phyloP scores from a whole-genome alignment of 23 red algal species.

The Gracilaria gracilis region DNA sequence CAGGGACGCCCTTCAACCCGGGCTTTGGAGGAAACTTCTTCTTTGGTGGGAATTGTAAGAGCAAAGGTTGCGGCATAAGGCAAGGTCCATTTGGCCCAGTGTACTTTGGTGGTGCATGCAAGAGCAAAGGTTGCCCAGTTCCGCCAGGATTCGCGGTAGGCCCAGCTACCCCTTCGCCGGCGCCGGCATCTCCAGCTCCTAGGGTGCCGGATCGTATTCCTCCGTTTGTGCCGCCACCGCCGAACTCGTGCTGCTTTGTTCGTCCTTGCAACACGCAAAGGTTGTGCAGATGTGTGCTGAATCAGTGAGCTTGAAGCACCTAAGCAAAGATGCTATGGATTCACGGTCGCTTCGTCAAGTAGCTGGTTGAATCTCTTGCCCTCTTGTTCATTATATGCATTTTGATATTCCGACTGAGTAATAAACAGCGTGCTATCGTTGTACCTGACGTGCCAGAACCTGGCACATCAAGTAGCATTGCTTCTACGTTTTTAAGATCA shows the following conservation, averaged over 20 bases:
- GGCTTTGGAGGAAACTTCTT: slow-evolving; percentile 20
- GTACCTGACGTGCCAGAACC: too few species aligned
- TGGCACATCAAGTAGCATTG: too few species aligned
- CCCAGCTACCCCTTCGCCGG: slow-evolving; percentile 9
- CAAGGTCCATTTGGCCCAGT: slow-evolving; percentile 22
- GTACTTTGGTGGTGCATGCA: slow-evolving; percentile 34
- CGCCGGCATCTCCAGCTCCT: neutral
- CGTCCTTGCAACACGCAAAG: slow-evolving; percentile 34
- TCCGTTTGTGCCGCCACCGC: slow-evolving; percentile 31
- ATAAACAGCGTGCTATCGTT: too few species aligned
- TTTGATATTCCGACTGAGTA: too few species aligned
- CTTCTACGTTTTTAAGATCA: too few species aligned
- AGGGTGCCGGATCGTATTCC: slow-evolving; percentile 22
- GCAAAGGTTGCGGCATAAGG: slow-evolving; percentile 33
- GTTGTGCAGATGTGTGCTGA: slow-evolving; percentile 33
- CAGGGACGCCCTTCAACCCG: neutral
- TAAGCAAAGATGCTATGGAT: too few species aligned
- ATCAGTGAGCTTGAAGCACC: too few species aligned
- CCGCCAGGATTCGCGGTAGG: slow-evolving; percentile 22
- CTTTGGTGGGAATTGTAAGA: slow-evolving; percentile 40
- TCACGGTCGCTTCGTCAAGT: too few species aligned
- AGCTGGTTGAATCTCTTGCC: too few species aligned
- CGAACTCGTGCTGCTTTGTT: slow-evolving; percentile 37
- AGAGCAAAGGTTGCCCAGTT: slow-evolving; percentile 47
- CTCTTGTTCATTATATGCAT: too few species aligned